phyloP scores from a whole-genome alignment of 139 green algal genomes.

The Chlorella sp. region DNA sequence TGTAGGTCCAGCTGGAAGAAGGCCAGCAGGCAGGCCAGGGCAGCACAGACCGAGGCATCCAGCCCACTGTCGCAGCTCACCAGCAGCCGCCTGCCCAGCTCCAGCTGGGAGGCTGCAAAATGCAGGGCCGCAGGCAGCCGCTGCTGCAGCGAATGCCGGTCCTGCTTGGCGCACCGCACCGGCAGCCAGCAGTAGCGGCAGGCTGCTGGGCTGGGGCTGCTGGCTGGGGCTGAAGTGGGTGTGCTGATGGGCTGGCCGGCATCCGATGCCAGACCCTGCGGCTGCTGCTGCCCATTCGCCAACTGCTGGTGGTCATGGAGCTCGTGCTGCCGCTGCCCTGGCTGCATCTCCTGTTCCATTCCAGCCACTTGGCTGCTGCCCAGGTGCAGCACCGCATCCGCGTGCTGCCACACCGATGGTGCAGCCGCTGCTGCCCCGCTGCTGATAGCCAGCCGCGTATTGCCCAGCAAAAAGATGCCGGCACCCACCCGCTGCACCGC shows the following conservation, averaged over 20 bases:
- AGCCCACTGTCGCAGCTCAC: constrained; percentile 29
- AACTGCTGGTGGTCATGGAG: not conserved
- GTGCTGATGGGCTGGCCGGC: not conserved
- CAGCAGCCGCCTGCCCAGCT: constrained; percentile 2
- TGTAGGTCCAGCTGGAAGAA: constrained; percentile 49
- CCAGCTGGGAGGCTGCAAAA: constrained; percentile 2
- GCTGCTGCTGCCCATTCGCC: not conserved
- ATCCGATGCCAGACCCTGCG: not conserved
- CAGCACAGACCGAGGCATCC: constrained; percentile 68
- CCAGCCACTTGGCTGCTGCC: constrained; percentile 43
- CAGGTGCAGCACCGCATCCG: constrained; percentile 75
- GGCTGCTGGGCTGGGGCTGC: not conserved
- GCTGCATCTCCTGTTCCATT: constrained; percentile 7
- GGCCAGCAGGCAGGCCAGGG: constrained; percentile 67
- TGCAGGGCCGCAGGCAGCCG: not conserved
- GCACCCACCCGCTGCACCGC: not conserved
- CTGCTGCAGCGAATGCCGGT: constrained; percentile 16
- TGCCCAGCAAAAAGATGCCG: constrained; percentile 49
- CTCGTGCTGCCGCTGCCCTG: not conserved
- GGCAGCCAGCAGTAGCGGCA: constrained; percentile 26
- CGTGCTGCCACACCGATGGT: constrained; percentile 58
- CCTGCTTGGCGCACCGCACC: constrained; percentile 12
- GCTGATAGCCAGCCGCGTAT: constrained; percentile 52
- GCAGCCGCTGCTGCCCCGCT: constrained; percentile 20
- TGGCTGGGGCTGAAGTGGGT: not conserved